These are phyloP conservation scores for Solanum bulbocastanum DNA, from an alignment of 257 asterid species.

Conservation along the genomic window DNA sequence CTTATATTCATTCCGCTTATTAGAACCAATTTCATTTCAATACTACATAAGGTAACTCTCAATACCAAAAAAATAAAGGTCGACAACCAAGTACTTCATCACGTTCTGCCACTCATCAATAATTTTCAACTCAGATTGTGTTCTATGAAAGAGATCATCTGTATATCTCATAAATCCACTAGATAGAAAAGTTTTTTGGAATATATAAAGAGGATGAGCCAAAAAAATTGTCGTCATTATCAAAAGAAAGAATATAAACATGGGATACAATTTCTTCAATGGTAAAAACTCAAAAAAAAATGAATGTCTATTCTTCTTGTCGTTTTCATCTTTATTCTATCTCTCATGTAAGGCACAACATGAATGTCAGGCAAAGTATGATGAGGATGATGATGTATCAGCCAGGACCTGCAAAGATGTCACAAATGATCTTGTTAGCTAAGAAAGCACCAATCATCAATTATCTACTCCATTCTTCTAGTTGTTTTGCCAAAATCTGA, in stretches of 20 bases:
- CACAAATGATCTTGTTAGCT: not conserved
- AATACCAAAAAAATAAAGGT: no score
- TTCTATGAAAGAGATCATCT: conserved; percentile 61
- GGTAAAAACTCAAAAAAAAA: not conserved
- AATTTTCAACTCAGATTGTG: conserved; percentile 53
- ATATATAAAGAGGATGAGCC: not conserved
- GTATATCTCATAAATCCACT: conserved; percentile 66
- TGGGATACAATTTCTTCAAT: not conserved
- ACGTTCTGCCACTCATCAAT: not conserved
- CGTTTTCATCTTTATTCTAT: not conserved
- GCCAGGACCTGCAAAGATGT: conserved; percentile 70
- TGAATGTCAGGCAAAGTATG: conserved; percentile 72
- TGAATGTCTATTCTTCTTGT: not conserved
- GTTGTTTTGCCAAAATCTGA: not conserved
- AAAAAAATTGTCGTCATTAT: not conserved
- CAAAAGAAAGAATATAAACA: not conserved
- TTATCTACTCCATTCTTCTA: not conserved
- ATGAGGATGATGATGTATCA: conserved; percentile 94
- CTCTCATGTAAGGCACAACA: not conserved
- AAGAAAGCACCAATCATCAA: not conserved
- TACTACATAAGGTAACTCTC: no score
- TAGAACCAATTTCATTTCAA: no score
- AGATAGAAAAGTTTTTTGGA: not conserved
- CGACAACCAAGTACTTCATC: no score
- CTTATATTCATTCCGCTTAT: no score